phyloP scores from a whole-genome alignment of 345 rosid genomes.

The Kandelia obovata region DNA sequence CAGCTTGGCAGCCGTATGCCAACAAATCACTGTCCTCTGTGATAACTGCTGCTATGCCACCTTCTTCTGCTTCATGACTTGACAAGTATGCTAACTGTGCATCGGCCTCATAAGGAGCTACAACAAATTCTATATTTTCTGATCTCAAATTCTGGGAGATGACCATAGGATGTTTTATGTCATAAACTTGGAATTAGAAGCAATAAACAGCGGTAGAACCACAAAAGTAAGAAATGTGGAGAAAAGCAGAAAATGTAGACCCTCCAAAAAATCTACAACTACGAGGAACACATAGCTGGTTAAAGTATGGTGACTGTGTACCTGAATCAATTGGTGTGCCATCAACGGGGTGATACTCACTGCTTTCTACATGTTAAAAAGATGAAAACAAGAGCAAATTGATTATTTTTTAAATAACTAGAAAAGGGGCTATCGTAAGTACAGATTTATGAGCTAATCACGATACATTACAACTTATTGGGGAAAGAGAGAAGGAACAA shows the following conservation, averaged over 20 bases:
- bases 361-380: conserved; percentile 52
- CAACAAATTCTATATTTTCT: conserved; percentile 77
- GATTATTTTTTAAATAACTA: neutral
- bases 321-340: conserved; percentile 81
- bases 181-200: conserved; percentile 1
- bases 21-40: conserved; percentile 91
- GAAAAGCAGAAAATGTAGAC: neutral
- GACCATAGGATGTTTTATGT: conserved; percentile 10
- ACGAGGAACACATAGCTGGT: neutral
- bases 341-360: conserved; percentile 71
- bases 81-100: conserved; percentile 84
- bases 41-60: conserved; percentile 78
- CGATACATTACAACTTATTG: too few species aligned
- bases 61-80: conserved; percentile 55
- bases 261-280: neutral
- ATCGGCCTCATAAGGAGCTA: conserved; percentile 97
- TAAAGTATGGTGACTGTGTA: conserved; percentile 13
- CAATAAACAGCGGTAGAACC: neutral
- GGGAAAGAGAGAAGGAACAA: neutral
- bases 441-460: neutral
- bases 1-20: conserved; percentile 86
- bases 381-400: conserved; percentile 1
- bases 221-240: too few species aligned
- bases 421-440: neutral
- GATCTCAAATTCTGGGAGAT: conserved; percentile 57